Evolutionary conservation across 306 rosid genomes (phyloP).

Genomic region (Begonia fuchsioides): DNA sequence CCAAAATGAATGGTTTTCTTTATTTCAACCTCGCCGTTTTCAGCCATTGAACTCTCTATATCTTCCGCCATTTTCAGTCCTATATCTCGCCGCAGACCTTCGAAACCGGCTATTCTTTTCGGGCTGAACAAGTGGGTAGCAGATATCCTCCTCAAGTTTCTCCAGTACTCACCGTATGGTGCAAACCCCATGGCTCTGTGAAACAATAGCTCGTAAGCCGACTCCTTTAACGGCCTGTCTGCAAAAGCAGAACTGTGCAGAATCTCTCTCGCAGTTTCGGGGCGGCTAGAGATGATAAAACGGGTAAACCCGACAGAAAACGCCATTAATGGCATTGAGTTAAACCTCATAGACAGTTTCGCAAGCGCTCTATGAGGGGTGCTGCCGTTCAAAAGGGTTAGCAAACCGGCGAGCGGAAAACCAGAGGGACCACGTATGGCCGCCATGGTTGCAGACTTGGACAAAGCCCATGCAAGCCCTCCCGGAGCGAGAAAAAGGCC

Average conservation of each 20-base stretch:
- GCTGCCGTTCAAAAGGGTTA: constrained; percentile 3
- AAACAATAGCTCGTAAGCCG: constrained; percentile 27
- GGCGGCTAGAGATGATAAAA: constrained; percentile 19
- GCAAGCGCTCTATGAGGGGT: constrained; percentile 19
- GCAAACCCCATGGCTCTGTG: constrained; percentile 36
- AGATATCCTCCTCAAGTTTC: constrained; percentile 21
- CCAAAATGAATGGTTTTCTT: constrained; percentile 16
- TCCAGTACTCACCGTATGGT: constrained; percentile 27
- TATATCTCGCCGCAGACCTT: constrained; percentile 6
- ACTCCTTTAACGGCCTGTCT: constrained; percentile 25
- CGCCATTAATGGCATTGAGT: constrained; percentile 14
- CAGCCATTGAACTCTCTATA: neutral
- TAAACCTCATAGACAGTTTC: constrained; percentile 8
- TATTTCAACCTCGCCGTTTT: constrained; percentile 6
- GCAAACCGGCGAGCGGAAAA: constrained; percentile 5
- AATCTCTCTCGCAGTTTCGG: constrained; percentile 21
- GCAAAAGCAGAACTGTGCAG: constrained; percentile 19
- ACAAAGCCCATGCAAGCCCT: constrained; percentile 23
- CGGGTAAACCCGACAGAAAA: constrained; percentile 21
- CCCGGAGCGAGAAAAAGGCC: constrained; percentile 17
- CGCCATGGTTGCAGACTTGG: constrained; percentile 3
- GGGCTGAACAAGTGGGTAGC: constrained; percentile 26
- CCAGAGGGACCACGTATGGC: constrained; percentile 19
- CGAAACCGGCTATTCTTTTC: constrained; percentile 9
- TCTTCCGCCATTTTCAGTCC: constrained; percentile 15